Evolutionary conservation across 2,329 filamentous ascomycete species (phyloP).

Genomic region (Orbilia ellipsospora): DNA sequence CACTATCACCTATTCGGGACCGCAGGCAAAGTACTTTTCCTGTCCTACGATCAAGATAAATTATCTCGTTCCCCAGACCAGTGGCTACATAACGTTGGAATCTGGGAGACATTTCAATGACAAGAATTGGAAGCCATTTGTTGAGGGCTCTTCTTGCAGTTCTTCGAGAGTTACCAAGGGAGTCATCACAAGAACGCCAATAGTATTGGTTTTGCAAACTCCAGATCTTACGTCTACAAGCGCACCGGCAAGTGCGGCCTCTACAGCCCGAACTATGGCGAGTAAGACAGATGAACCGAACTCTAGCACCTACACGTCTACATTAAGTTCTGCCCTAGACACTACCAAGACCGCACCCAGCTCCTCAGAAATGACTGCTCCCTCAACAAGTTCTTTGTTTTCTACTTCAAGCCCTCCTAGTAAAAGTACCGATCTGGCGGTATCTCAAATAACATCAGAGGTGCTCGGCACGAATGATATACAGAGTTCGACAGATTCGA

Average conservation of each 20-base stretch:
- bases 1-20: slow-evolving; percentile 14
- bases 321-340: too few species aligned
- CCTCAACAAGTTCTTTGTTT: too few species aligned
- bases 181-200: slow-evolving; percentile 8
- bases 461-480: too few species aligned
- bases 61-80: background rate
- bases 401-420: too few species aligned
- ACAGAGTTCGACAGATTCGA: too few species aligned
- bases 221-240: slow-evolving; percentile 2
- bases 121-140: slow-evolving; percentile 18
- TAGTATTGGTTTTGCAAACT: slow-evolving; percentile 7
- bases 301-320: background rate
- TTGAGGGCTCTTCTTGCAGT: slow-evolving; percentile 1
- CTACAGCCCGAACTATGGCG: background rate
- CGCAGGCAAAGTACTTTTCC: background rate
- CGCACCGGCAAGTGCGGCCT: background rate
- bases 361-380: background rate
- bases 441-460: too few species aligned
- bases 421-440: too few species aligned
- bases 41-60: slow-evolving; percentile 9
- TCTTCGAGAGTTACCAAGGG: slow-evolving; percentile 6
- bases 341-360: background rate
- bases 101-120: slow-evolving; percentile 9
- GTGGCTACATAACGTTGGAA: background rate
- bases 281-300: slow-evolving; percentile 1